A percentile compares a stretch with the other conserved stretches of the same genome.
phyloP scores from a whole-genome alignment of 306 rosid genomes.

The Senna tora region DNA sequence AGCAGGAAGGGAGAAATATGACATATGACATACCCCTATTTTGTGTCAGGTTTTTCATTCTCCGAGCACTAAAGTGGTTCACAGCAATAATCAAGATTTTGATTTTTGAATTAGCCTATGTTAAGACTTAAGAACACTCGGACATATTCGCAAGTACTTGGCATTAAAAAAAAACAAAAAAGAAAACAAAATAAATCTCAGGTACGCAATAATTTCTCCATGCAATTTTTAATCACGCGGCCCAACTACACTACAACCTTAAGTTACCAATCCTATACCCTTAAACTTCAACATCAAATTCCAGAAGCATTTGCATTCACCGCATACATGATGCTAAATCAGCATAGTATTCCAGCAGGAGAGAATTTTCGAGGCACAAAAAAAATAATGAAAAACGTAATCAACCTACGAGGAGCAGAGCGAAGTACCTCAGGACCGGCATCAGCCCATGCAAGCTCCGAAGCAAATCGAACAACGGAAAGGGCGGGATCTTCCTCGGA shows the following conservation, averaged over 20 bases:
- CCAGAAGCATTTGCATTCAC: background rate
- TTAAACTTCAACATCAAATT: background rate
- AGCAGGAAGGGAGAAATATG: background rate
- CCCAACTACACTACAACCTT: background rate
- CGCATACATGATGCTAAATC: background rate
- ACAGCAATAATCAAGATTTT: background rate
- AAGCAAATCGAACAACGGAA: constrained; percentile 74
- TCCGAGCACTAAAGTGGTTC: background rate
- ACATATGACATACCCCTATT: background rate
- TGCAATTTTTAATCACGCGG: background rate
- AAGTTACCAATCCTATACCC: constrained; percentile 5
- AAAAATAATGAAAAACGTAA: background rate
- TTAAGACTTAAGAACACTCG: background rate
- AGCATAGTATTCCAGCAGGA: background rate
- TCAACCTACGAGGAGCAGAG: background rate
- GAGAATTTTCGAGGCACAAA: background rate
- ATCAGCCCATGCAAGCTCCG: constrained; percentile 95
- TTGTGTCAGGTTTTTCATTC: background rate
- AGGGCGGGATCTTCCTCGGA: constrained; percentile 90
- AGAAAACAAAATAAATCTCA: background rate
- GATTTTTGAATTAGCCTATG: background rate
- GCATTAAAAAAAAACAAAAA: too few relatives aligned
- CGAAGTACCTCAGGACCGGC: constrained; percentile 79
- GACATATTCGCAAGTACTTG: background rate
- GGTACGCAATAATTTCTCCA: background rate